These are phyloP conservation scores for Cutaneotrichosporon sp. DNA, from an alignment of 1,284 basidiomycete genomes.

Conservation along the genomic window DNA sequence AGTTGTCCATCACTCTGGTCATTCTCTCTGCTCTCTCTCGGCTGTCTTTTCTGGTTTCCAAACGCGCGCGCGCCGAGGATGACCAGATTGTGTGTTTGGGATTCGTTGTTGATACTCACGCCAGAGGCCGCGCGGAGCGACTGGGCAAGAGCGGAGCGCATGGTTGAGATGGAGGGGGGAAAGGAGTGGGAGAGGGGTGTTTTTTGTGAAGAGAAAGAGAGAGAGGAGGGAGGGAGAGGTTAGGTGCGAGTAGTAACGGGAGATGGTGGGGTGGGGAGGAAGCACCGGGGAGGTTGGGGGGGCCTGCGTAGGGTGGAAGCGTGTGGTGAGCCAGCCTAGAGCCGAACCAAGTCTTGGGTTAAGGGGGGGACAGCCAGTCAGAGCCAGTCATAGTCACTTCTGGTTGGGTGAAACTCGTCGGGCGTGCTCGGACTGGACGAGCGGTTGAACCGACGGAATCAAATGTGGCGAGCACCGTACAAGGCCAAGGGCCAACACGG, in stretches of 20 bases:
- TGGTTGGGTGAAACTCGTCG: too few relatives aligned
- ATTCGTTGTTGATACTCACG: slow-evolving; percentile 29
- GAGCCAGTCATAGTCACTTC: too few relatives aligned
- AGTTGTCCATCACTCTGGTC: too few relatives aligned
- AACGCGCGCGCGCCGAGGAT: slow-evolving; percentile 3
- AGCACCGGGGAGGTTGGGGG: neutral
- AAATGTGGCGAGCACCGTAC: too few relatives aligned
- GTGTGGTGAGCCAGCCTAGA: neutral
- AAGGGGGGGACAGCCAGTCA: too few relatives aligned
- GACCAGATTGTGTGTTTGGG: neutral
- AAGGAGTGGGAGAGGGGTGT: slow-evolving; percentile 52
- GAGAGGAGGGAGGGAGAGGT: too few relatives aligned
- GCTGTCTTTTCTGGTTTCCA: neutral
- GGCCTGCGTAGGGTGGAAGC: neutral
- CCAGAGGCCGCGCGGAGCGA: slow-evolving; percentile 51
- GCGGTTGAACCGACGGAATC: too few relatives aligned
- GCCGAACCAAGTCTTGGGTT: too few relatives aligned
- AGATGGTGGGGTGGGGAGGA: neutral
- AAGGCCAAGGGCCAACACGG: too few relatives aligned
- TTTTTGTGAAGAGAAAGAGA: slow-evolving; percentile 45
- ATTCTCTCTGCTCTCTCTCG: neutral
- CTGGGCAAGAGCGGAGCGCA: slow-evolving; percentile 86
- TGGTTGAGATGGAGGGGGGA: slow-evolving; percentile 47
- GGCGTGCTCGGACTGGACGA: too few relatives aligned
- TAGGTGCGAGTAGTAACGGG: slow-evolving; percentile 2